A percentile compares a stretch with the other conserved stretches of the same genome.
phyloP scores from a whole-genome alignment of 768 basidiomycete species.

The Tylopilus balloui region DNA sequence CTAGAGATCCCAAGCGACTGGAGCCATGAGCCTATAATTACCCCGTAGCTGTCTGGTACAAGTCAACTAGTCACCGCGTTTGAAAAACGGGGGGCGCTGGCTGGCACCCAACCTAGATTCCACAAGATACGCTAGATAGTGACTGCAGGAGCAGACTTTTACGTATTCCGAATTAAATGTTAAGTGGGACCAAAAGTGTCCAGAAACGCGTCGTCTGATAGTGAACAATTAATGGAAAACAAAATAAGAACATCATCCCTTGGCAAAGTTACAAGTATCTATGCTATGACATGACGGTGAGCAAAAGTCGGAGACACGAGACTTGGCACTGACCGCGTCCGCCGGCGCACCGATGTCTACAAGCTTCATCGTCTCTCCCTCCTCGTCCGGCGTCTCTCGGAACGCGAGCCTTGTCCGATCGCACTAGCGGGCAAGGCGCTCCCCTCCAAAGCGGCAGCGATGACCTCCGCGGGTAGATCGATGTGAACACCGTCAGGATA shows the following conservation, averaged over 20 bases:
- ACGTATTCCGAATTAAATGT: slow-evolving; percentile 27
- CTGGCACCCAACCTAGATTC: slow-evolving; percentile 12
- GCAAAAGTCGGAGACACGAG: background rate
- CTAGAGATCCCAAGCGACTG: slow-evolving; percentile 92
- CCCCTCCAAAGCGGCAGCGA: slow-evolving; percentile 83
- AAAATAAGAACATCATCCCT: slow-evolving; percentile 21
- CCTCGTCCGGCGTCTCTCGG: slow-evolving; percentile 59
- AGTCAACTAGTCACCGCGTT: background rate
- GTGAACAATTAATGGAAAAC: slow-evolving; percentile 21
- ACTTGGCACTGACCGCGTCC: slow-evolving; percentile 14
- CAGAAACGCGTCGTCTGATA: slow-evolving; percentile 19
- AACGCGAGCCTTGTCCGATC: slow-evolving; percentile 48
- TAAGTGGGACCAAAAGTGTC: slow-evolving; percentile 17
- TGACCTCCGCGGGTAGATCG: slow-evolving; percentile 89
- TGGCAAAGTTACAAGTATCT: slow-evolving; percentile 18
- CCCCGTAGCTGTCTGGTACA: background rate
- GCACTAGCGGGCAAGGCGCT: slow-evolving; percentile 55
- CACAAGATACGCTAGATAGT: slow-evolving; percentile 17
- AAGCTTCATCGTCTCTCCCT: slow-evolving; percentile 36
- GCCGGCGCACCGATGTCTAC: background rate
- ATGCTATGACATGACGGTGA: slow-evolving; percentile 15
- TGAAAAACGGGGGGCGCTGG: slow-evolving; percentile 5
- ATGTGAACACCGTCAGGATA: slow-evolving; percentile 89
- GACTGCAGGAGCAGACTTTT: slow-evolving; percentile 14
- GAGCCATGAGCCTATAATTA: slow-evolving; percentile 55